These are phyloP conservation scores for Aureobasidium sp. DNA, from an alignment of 2,329 filamentous ascomycete species.

Conservation along the genomic window DNA sequence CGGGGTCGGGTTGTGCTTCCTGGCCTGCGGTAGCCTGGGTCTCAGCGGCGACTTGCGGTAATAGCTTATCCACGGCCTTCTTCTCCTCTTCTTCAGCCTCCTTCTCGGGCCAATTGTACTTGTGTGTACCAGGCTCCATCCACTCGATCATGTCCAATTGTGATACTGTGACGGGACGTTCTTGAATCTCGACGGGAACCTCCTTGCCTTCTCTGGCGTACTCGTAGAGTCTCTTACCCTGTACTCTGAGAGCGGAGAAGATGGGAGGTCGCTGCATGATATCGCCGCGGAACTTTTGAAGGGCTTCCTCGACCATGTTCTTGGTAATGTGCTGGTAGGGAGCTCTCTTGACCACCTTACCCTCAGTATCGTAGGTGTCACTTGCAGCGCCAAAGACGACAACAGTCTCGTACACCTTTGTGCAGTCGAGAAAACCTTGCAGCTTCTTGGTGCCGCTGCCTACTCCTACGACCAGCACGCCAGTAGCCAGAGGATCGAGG, in stretches of 20 bases:
- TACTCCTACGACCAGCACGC: constrained; percentile 81
- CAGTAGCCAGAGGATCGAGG: constrained; percentile 86
- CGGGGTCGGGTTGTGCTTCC: constrained; percentile 17
- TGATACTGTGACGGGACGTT: constrained; percentile 68
- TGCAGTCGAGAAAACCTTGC: constrained; percentile 72
- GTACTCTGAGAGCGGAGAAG: constrained; percentile 85
- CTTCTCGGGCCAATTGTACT: constrained; percentile 69
- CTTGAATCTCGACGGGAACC: constrained; percentile 76
- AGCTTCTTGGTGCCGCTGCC: constrained; percentile 83
- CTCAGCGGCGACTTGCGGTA: constrained; percentile 32
- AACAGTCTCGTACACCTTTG: constrained; percentile 85
- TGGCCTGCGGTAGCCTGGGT: constrained; percentile 16
- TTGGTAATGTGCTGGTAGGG: constrained; percentile 75
- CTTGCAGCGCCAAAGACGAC: constrained; percentile 88
- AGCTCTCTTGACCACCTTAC: constrained; percentile 70
- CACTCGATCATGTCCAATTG: constrained; percentile 79
- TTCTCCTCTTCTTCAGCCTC: constrained; percentile 72
- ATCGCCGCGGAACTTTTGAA: constrained; percentile 69
- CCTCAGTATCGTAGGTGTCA: constrained; percentile 82
- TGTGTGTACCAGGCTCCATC: constrained; percentile 71
- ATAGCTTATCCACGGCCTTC: constrained; percentile 63
- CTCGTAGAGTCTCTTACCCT: constrained; percentile 92
- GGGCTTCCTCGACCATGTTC: constrained; percentile 67
- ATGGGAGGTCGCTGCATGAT: constrained; percentile 87
- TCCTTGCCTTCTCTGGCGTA: constrained; percentile 86